These are phyloP conservation scores for Coniosporium tulheliwenetii DNA, from an alignment of 2,329 filamentous ascomycete species.

Conservation along the genomic window DNA sequence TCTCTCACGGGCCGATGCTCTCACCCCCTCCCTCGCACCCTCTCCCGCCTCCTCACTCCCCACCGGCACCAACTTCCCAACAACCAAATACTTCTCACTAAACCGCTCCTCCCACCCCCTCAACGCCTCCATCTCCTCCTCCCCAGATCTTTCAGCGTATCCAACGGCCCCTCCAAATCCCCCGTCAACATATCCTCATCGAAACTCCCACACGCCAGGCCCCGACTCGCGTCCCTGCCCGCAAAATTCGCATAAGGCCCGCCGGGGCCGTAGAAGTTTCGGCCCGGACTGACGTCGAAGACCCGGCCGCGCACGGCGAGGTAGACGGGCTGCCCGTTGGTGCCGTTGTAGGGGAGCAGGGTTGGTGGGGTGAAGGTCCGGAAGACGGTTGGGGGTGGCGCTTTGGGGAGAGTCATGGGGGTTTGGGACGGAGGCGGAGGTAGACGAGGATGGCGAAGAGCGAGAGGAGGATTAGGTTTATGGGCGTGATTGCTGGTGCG, in stretches of 20 bases:
- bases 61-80: slow-evolving; percentile 66
- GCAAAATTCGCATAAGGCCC: slow-evolving; percentile 95
- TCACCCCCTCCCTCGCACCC: too few species aligned
- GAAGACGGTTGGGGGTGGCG: slow-evolving; percentile 62
- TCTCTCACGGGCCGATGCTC: too few species aligned
- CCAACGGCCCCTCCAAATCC: slow-evolving; percentile 70
- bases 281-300: slow-evolving; percentile 76
- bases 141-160: slow-evolving; percentile 57
- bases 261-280: slow-evolving; percentile 91
- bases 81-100: slow-evolving; percentile 84
- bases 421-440: slow-evolving; percentile 40
- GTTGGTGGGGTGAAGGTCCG: slow-evolving; percentile 71
- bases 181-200: slow-evolving; percentile 90
- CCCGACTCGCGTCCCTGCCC: slow-evolving; percentile 75
- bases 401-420: slow-evolving; percentile 35
- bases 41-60: slow-evolving; percentile 32
- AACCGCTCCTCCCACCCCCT: slow-evolving; percentile 90
- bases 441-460: slow-evolving; percentile 42
- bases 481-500: slow-evolving; percentile 39
- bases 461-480: slow-evolving; percentile 45
- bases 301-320: slow-evolving; percentile 82
- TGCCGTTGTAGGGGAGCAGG: slow-evolving; percentile 75
- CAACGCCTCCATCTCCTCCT: slow-evolving; percentile 68
- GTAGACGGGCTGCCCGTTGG: slow-evolving; percentile 59
- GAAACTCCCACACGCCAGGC: slow-evolving; percentile 81